Base-by-base conservation (phyloP, 257 asterid species). In the Penstemon eatonii region DNA sequence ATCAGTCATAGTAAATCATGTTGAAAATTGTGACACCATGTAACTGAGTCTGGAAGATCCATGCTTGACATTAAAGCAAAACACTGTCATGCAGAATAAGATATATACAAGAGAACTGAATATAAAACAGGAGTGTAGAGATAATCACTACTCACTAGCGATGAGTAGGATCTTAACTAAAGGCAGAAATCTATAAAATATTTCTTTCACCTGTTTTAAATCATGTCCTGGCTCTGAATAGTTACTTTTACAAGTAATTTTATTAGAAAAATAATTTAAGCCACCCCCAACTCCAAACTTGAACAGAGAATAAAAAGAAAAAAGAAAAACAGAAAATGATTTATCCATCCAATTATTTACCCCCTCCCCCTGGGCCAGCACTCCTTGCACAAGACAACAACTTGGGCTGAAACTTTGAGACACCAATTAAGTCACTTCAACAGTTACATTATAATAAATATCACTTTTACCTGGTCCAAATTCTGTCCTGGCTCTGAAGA, bases 401-500 rank as follows among this genome's bases (percentile, higher is more conserved):
- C 33, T 25, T 25, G 33, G 2, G 33, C 33, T 25, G 59, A 58
- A n/a, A 55, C 8, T 39, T 59, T 39, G 42, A 54, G 37, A n/a
- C 36, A 37, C 58, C 33, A 25, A 25, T 25, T 25, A 25, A 25
- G 33, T 25, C 33, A 1, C 33, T 52, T 42, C 9, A 38, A 19
- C 66, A 45, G 58, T 44, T 42, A 63, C 66, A 40, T 56, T 65
- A 51, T 65, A 46, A 5, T 11, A 45, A 45, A 65, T 66, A 53
- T 57, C 70, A 37, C 63, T 4, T 46, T 75, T 74, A 91, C 99
- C 97, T 94, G 97, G 80, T 94, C 99, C 68, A 94, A 88, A 80
- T 86, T 94, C 75, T 94, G 99, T 43, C 96, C 96, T 54, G 84
- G 94, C 70, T 88, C 99, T 37, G 90, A 82, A 61, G 97, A 83